These are phyloP conservation scores for Flagelloscypha sp. DNA, from an alignment of 768 basidiomycete species.

Conservation along the genomic window DNA sequence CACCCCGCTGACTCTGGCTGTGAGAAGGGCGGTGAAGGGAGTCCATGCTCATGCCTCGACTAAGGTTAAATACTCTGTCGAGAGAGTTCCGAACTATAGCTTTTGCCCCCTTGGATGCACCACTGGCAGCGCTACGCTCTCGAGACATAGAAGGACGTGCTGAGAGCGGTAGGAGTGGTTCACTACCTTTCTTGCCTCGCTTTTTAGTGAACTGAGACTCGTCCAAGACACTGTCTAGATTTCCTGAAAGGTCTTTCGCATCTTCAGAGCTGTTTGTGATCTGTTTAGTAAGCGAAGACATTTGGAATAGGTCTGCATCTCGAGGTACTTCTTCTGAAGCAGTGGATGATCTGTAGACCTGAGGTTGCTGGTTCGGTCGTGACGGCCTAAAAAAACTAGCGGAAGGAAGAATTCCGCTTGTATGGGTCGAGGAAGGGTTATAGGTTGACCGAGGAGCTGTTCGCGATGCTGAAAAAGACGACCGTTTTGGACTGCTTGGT, in stretches of 20 bases:
- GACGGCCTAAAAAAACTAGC: slow-evolving; percentile 73
- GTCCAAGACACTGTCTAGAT: slow-evolving; percentile 18
- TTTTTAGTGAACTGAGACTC: slow-evolving; percentile 27
- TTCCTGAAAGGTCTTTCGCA: slow-evolving; percentile 20
- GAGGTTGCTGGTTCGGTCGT: slow-evolving; percentile 44
- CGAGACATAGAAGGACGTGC: slow-evolving; percentile 17
- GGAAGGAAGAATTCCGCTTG: slow-evolving; percentile 69
- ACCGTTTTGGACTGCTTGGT: slow-evolving; percentile 9
- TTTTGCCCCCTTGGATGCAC: slow-evolving; percentile 22
- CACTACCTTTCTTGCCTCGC: slow-evolving; percentile 57
- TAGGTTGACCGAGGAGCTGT: slow-evolving; percentile 20
- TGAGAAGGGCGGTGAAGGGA: slow-evolving; percentile 29
- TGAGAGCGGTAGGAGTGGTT: slow-evolving; percentile 53
- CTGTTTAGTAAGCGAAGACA: slow-evolving; percentile 30
- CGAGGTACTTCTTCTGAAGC: slow-evolving; percentile 23
- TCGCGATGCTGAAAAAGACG: slow-evolving; percentile 13
- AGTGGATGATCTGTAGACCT: slow-evolving; percentile 26
- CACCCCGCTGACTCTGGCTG: slow-evolving; percentile 11
- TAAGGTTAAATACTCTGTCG: slow-evolving; percentile 49
- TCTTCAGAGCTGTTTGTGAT: slow-evolving; percentile 37
- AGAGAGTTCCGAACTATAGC: slow-evolving; percentile 54
- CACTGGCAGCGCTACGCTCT: slow-evolving; percentile 9
- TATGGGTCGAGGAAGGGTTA: slow-evolving; percentile 43
- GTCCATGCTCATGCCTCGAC: slow-evolving; percentile 45
- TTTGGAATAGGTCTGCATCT: slow-evolving; percentile 26